Conservation (phyloP, 225 moss, liverwort and hornwort species). For the Polytrichum commune region DNA sequence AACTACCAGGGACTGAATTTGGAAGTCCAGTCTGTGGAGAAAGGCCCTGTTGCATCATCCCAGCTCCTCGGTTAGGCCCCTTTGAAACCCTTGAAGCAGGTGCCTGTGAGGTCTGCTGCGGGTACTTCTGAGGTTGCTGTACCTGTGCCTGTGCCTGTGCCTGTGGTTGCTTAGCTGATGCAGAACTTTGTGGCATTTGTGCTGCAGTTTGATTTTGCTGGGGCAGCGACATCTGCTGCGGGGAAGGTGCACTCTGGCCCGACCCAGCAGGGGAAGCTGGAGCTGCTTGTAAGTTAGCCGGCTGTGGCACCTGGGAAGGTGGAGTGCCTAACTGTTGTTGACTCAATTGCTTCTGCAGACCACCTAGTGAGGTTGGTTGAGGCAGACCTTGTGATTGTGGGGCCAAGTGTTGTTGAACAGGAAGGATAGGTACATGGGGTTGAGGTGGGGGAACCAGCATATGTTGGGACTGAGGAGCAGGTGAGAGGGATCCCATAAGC, state of each 20-base stretch:
- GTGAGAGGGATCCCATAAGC: conserved; percentile 24
- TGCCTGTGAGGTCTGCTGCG: conserved; percentile 18
- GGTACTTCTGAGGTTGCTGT: conserved; percentile 23
- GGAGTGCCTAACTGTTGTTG: conserved; percentile 13
- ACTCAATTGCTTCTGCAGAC: conserved; percentile 23
- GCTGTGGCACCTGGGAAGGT: conserved; percentile 17
- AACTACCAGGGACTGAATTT: conserved; percentile 10
- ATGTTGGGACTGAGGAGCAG: conserved; percentile 32
- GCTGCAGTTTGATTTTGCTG: conserved; percentile 18
- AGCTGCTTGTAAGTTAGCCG: conserved; percentile 12
- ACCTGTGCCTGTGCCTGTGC: not conserved
- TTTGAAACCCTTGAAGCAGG: conserved; percentile 10
- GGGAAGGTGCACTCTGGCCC: conserved; percentile 19
- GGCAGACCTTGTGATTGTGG: conserved; percentile 29
- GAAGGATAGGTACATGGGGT: conserved; percentile 16
- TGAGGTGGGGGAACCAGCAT: conserved; percentile 25
- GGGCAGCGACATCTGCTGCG: conserved; percentile 12
- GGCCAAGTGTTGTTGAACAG: conserved; percentile 22
- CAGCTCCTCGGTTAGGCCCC: conserved; percentile 23
- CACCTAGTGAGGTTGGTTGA: conserved; percentile 16
- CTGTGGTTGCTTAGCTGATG: conserved; percentile 23
- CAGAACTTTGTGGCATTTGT: conserved; percentile 23
- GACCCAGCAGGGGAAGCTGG: conserved; percentile 27
- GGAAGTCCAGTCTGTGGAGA: conserved; percentile 22
- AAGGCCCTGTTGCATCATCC: conserved; percentile 20